These are phyloP conservation scores for Parietaria judaica DNA, from an alignment of 306 rosid genomes.

Conservation along the genomic window DNA sequence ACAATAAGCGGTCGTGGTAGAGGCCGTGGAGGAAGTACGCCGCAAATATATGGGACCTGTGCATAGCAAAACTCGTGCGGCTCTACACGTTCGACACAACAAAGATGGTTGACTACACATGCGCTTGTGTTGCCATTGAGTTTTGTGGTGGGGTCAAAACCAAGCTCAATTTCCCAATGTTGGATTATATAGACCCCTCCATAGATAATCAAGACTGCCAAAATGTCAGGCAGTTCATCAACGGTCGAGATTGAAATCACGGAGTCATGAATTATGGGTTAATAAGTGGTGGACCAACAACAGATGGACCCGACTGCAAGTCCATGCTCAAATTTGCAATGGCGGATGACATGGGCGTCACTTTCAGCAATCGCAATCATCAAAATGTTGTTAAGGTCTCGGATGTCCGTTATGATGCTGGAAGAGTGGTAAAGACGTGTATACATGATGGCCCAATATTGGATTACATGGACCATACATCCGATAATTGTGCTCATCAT, in stretches of 20 bases:
- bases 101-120: conserved; percentile 51
- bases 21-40: conserved; percentile 69
- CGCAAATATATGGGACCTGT: conserved; percentile 49
- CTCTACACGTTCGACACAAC: conserved; percentile 46
- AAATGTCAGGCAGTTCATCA: neutral
- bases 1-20: conserved; percentile 48
- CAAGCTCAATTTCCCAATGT: conserved; percentile 34
- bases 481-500: too few species aligned
- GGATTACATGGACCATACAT: too few species aligned
- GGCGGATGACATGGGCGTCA: too few species aligned
- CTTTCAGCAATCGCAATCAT: too few species aligned
- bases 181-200: neutral
- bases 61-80: conserved; percentile 33
- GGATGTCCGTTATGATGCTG: too few species aligned
- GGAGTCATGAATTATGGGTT: neutral
- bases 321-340: too few species aligned
- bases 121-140: conserved; percentile 44
- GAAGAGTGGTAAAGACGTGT: too few species aligned
- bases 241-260: too few species aligned
- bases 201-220: neutral
- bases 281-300: too few species aligned
- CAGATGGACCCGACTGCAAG: neutral
- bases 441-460: too few species aligned
- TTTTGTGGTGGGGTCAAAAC: conserved; percentile 39
- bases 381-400: too few species aligned